Conservation (phyloP, 2,329 filamentous ascomycete species). For the Cercospora brassicicola region DNA sequence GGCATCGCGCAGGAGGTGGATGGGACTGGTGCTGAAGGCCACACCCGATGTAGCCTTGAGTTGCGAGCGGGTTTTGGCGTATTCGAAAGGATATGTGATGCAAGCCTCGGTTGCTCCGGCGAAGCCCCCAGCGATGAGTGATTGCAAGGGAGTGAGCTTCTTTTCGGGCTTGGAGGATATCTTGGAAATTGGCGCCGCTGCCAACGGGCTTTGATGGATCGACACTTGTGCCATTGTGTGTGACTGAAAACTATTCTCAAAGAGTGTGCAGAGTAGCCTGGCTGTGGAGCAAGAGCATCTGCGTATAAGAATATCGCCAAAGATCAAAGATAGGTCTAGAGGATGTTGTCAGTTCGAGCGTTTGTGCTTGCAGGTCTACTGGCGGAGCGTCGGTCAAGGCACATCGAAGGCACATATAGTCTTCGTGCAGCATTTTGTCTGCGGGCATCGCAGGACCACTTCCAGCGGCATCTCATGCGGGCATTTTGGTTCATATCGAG, state of each 20-base stretch:
- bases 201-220: too few relatives aligned
- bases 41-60: constrained; percentile 22
- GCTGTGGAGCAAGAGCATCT: background rate
- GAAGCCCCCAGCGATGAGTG: constrained; percentile 52
- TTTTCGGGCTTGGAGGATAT: background rate
- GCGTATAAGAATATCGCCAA: background rate
- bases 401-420: background rate
- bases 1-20: constrained; percentile 31
- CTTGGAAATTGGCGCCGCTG: background rate
- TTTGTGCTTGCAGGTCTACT: background rate
- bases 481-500: background rate
- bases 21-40: constrained; percentile 26
- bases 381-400: background rate
- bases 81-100: constrained; percentile 46
- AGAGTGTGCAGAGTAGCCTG: too few relatives aligned
- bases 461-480: background rate
- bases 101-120: constrained; percentile 57
- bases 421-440: background rate
- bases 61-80: constrained; percentile 39
- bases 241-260: background rate
- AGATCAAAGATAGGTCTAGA: background rate
- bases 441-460: background rate
- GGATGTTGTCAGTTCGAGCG: background rate
- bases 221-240: background rate
- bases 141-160: constrained; percentile 40